Conservation (phyloP, 1,139 yeast genomes). For the Hyphopichia burtonii region DNA sequence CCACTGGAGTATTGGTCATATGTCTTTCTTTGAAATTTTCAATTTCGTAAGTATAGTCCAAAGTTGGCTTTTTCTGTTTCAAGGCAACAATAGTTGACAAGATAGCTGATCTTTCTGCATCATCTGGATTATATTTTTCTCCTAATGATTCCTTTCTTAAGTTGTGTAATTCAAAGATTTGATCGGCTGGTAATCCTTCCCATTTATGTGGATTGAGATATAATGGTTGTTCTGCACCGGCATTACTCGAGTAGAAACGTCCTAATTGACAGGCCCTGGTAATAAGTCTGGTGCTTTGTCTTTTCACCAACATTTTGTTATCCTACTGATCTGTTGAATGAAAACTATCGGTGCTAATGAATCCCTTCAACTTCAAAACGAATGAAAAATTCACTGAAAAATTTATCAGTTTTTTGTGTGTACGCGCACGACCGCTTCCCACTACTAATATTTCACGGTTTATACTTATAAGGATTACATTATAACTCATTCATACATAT, state of each 20-base stretch:
- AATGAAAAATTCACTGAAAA: background rate
- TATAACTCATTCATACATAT: no score
- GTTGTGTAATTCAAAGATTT: constrained; percentile 59
- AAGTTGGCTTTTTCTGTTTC: constrained; percentile 30
- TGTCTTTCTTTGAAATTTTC: constrained; percentile 46
- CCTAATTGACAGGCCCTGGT: background rate
- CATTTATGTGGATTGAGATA: constrained; percentile 63
- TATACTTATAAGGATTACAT: no score
- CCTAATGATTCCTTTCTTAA: constrained; percentile 58
- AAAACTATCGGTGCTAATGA: background rate
- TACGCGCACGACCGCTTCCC: background rate
- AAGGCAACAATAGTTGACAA: constrained; percentile 43
- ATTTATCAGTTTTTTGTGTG: background rate
- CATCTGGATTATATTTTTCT: constrained; percentile 54
- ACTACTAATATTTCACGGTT: no score
- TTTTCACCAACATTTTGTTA: background rate
- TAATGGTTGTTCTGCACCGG: constrained; percentile 19
- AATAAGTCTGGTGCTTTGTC: background rate
- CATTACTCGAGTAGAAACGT: constrained; percentile 13
- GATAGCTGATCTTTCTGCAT: constrained; percentile 47
- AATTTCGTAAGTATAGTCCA: constrained; percentile 44
- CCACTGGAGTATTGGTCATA: constrained; percentile 45
- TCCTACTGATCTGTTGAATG: background rate
- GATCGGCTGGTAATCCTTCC: constrained; percentile 65
- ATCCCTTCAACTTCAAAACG: no score